Evolutionary conservation across 345 rosid genomes (phyloP).

Genomic region (Psidium friedrichsthalianum): DNA sequence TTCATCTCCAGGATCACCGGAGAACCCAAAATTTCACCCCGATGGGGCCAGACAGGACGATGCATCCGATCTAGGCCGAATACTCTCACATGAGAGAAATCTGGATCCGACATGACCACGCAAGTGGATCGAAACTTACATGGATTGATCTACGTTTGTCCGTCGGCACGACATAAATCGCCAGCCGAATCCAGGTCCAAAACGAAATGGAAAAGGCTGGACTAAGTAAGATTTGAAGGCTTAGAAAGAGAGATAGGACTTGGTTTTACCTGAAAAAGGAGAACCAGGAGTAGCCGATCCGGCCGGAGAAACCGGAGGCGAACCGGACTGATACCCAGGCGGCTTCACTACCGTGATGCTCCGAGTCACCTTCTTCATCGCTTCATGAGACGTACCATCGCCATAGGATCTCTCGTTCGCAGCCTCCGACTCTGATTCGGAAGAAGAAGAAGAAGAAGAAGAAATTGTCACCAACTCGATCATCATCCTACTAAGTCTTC

Average conservation of each 20-base stretch:
- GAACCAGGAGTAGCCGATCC: conserved; percentile 69
- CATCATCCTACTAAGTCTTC: neutral
- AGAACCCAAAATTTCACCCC: neutral
- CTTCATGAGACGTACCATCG: conserved; percentile 24
- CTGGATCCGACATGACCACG: neutral
- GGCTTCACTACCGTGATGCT: conserved; percentile 81
- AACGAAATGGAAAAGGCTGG: too few relatives aligned
- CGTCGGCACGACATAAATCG: too few relatives aligned
- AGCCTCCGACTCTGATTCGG: conserved; percentile 40
- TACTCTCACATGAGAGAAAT: neutral
- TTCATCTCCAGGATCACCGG: neutral
- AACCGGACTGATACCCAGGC: conserved; percentile 61
- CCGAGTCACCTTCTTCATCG: conserved; percentile 52
- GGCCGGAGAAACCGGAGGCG: conserved; percentile 83
- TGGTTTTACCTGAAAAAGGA: conserved; percentile 62
- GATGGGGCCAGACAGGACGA: neutral
- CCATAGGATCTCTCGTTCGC: conserved; percentile 31
- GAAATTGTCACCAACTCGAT: neutral
- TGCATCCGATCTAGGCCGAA: neutral
- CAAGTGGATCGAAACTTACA: neutral
- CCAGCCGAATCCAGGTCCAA: too few relatives aligned
- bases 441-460: neutral
- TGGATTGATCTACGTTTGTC: neutral
- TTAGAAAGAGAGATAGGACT: neutral
- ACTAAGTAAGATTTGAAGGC: neutral